Conservation (phyloP, 768 basidiomycete species). For the Hygrophoropsis aurantiaca region DNA sequence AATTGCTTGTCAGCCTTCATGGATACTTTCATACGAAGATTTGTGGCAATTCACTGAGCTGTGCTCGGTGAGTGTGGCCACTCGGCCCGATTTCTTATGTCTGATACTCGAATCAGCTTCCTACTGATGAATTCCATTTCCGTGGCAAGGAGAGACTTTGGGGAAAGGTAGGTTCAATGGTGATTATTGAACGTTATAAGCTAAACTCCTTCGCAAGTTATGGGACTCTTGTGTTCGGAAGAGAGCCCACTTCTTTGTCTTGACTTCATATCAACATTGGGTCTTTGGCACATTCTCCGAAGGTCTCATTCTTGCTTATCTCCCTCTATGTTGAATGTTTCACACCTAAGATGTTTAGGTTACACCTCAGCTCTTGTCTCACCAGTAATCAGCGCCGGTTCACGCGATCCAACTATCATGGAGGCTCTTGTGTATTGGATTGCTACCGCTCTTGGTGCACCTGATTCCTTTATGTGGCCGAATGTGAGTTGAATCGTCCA, state of each 20-base stretch:
- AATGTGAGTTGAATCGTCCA: not conserved
- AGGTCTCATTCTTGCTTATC: conserved; percentile 37
- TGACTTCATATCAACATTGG: conserved; percentile 63
- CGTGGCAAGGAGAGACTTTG: conserved; percentile 54
- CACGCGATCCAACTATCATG: conserved; percentile 47
- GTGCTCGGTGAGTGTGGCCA: conserved; percentile 18
- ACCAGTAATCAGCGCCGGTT: conserved; percentile 39
- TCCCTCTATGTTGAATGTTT: too few relatives aligned
- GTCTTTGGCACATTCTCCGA: conserved; percentile 60
- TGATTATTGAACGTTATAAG: conserved; percentile 10
- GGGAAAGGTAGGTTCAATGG: conserved; percentile 48
- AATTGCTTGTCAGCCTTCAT: conserved; percentile 61
- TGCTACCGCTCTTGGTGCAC: conserved; percentile 43
- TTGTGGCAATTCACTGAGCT: conserved; percentile 52
- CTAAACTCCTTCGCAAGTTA: conserved; percentile 15
- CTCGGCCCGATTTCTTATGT: not conserved
- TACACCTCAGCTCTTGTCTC: conserved; percentile 56
- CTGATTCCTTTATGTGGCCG: conserved; percentile 28
- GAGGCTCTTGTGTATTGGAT: conserved; percentile 59
- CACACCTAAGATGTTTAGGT: conserved; percentile 30
- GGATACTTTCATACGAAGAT: conserved; percentile 54
- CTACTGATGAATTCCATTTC: conserved; percentile 38
- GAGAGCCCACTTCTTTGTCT: conserved; percentile 53
- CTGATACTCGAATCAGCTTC: conserved; percentile 18
- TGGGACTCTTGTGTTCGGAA: conserved; percentile 56